A percentile compares a stretch with the other conserved stretches of the same genome.
Conservation (phyloP, 257 asterid genomes). For the Agastache rugosa region DNA sequence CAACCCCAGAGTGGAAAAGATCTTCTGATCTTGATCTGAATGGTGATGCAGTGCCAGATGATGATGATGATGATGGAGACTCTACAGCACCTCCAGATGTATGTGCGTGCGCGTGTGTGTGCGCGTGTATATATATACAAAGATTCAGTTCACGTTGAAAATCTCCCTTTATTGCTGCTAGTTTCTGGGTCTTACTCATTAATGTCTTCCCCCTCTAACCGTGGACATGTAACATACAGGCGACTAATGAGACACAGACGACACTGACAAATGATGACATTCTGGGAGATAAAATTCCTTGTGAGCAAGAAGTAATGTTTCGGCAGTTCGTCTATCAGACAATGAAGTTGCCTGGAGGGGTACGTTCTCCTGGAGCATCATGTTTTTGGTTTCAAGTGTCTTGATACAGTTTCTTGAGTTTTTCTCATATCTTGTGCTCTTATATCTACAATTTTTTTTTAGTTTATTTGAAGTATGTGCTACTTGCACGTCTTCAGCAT, state of each 20-base stretch:
- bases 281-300: conserved; percentile 86
- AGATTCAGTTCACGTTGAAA: conserved; percentile 6
- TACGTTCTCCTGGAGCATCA: conserved; percentile 38
- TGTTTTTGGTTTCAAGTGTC: conserved; percentile 23
- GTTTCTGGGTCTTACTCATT: conserved; percentile 17
- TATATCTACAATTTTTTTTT: neutral
- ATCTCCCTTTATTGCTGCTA: neutral
- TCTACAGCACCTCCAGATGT: conserved; percentile 64
- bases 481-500: conserved; percentile 1
- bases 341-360: conserved; percentile 80
- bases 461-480: conserved; percentile 3
- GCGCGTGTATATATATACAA: neutral
- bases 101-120: conserved; percentile 25
- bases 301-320: conserved; percentile 70
- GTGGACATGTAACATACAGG: conserved; percentile 57
- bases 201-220: neutral
- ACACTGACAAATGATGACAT: conserved; percentile 82
- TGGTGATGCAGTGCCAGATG: conserved; percentile 97
- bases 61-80: conserved; percentile 85
- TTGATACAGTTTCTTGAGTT: neutral
- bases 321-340: conserved; percentile 83
- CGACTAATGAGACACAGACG: conserved; percentile 58
- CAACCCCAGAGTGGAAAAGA: conserved; percentile 94
- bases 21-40: conserved; percentile 92
- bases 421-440: neutral